Evolutionary conservation across 2,329 filamentous ascomycete genomes (phyloP), one percentile per base, ranked within the genome.

Genomic region (Chaetomiaceae sp.): DNA sequence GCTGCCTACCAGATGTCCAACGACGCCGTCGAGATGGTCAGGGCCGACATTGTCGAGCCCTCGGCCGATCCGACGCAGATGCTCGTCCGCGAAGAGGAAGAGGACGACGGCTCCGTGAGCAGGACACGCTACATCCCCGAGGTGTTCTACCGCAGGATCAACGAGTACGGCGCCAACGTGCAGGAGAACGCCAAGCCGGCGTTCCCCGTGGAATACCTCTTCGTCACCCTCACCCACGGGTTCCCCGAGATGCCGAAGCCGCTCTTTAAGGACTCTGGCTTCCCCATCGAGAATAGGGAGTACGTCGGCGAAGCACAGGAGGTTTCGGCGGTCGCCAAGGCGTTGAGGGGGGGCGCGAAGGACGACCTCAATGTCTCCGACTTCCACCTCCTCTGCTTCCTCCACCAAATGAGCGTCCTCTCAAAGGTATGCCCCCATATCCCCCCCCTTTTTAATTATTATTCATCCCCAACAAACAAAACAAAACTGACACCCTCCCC

Each of bases 111-210:
- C 59, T 82, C 73, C 49, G 74, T 70, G 44, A 85, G 79, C 66
- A 83, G 82, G 50, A 84, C 86, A 20, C 81, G 91, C 61, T 99
- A 99, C 65, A 95, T 99, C 19, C 93, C 93, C 1, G 93, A 99
- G 64, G 92, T 99, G 4, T 99, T 97, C 70, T 99, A 95, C 72
- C 83, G 92, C 55, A 85, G 82, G 60, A 89, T 96, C 69, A 99
- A 99, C 68, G 92, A 99, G 67, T 96, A 99, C 65, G 91, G 91
- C 30, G 89, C 87, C 57, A 96, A 92, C 60, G 93, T 97, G 7
- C 93, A 96, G 66, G 89, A 97, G 68, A 97, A 96, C 62, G 93
- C 93, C 20, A 97, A 96, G 66, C 93, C 93, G 0, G 84, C 87
- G 40, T 99, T 99, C 67, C 93, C 93, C 0, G 91, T 96, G 43